A percentile compares a stretch with the other conserved stretches of the same genome.
These are phyloP conservation scores for Peniophora sp. DNA, from an alignment of 1,284 basidiomycete genomes.

Conservation along the genomic window DNA sequence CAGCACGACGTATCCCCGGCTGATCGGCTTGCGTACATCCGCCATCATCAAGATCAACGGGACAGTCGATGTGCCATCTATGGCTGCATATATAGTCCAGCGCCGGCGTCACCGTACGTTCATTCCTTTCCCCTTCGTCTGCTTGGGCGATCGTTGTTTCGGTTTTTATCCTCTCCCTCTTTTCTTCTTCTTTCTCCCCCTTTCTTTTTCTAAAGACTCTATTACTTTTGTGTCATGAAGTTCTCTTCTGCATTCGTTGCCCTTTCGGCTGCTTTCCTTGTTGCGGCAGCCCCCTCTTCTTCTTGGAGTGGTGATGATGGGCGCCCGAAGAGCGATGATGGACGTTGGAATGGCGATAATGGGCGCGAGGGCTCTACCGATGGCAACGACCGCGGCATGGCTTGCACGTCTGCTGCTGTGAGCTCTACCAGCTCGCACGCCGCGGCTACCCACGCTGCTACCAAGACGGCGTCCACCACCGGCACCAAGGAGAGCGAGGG, in stretches of 20 bases:
- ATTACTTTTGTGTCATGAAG: not conserved
- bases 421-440: not conserved
- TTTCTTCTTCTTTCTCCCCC: not conserved
- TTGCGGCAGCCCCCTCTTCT: not conserved
- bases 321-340: too few relatives aligned
- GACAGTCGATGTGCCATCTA: too few relatives aligned
- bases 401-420: not conserved
- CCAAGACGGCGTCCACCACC: not conserved
- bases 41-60: too few relatives aligned
- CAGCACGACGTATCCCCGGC: too few relatives aligned
- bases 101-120: not conserved
- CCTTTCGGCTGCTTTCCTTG: not conserved
- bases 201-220: not conserved
- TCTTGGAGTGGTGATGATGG: not conserved
- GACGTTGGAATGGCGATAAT: not conserved
- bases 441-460: not conserved
- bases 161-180: not conserved
- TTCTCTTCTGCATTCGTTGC: not conserved
- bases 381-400: not conserved
- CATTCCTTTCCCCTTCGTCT: not conserved
- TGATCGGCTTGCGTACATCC: too few relatives aligned
- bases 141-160: not conserved
- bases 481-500: not conserved
- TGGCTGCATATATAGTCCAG: too few relatives aligned
- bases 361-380: not conserved